Evolutionary conservation across 768 basidiomycete species (phyloP), one percentile per base, ranked within the genome.

Genomic region (Cyathus striatus): DNA sequence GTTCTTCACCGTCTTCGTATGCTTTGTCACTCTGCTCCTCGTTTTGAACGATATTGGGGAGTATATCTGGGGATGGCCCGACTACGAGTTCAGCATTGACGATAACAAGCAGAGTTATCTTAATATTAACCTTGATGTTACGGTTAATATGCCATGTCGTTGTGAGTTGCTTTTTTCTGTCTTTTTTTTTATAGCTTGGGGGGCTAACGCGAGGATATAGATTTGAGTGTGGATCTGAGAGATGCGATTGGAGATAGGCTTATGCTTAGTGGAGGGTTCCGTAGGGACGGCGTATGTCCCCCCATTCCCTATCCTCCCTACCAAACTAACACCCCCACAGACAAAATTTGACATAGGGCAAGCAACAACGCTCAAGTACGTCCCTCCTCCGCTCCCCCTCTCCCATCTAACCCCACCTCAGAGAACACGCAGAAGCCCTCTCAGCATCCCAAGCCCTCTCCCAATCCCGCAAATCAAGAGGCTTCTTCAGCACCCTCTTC

Each of bases 171-270:
- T 2, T 9, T 10, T 13, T 36, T 36, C 38, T n/a, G 4, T 37
- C 26, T 7, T 18, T 12, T 40, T 13, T 18, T 23, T 13, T 13
- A 6, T 44, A 18, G 6, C 12, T 42, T 18, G 5, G 35, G 26
- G 41, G 32, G 40, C 14, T n/a, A 30, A 13, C 33, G 14, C 23
- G 7, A 49, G 14, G n/a, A n/a, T 5, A 5, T 46, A 97, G 94
- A 75, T 57, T 68, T 98, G 40, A 83, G 79, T 38, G 86, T 97
- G 20, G 95, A 98, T 58, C 59, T 99, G 47, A 72, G 93, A 45
- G 95, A 99, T 59, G 88, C 87, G 0, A 75, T 96, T n/a, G 95
- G 95, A 2, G 95, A 99, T 60, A 73, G 95, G 32, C 56, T 99
- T 23, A 87, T 84, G 59, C 75, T 98, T 45, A 92, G 80, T 53